Percentiles rank a stretch among this genome's conserved stretches.
phyloP scores from a whole-genome alignment of 1,284 basidiomycete genomes.

The Prillingera fragicola region DNA sequence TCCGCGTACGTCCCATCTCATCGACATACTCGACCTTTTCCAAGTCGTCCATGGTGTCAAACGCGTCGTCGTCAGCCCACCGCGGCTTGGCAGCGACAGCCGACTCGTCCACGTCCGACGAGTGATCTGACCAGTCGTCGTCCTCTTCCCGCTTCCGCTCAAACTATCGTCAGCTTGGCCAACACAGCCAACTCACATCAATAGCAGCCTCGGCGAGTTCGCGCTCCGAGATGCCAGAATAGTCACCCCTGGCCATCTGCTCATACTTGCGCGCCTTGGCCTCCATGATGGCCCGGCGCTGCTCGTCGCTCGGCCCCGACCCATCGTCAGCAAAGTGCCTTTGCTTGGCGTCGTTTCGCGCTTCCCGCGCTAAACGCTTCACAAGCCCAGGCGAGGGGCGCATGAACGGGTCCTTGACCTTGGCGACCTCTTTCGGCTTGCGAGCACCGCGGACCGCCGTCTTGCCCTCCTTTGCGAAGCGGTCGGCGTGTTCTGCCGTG shows the following conservation, averaged over 20 bases:
- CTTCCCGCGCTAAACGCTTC: slow-evolving; percentile 43
- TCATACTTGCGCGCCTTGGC: slow-evolving; percentile 79
- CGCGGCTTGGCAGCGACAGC: slow-evolving; percentile 3
- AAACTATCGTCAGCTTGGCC: slow-evolving; percentile 53
- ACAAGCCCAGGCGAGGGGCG: slow-evolving; percentile 43
- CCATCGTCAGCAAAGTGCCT: slow-evolving; percentile 32
- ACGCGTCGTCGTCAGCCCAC: slow-evolving; percentile 47
- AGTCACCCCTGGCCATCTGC: slow-evolving; percentile 70
- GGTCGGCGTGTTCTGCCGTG: slow-evolving; percentile 45
- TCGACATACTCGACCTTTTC: slow-evolving; percentile 46
- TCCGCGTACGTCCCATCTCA: slow-evolving; percentile 45
- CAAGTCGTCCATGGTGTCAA: slow-evolving; percentile 19
- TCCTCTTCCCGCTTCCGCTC: slow-evolving; percentile 61
- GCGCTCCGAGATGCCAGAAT: slow-evolving; percentile 68
- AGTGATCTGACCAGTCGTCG: slow-evolving; percentile 42
- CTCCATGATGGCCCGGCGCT: slow-evolving; percentile 53
- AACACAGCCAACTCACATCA: slow-evolving; percentile 60
- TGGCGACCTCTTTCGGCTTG: slow-evolving; percentile 17
- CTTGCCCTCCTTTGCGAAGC: slow-evolving; percentile 42
- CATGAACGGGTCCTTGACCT: slow-evolving; percentile 35
- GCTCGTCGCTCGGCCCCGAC: slow-evolving; percentile 35
- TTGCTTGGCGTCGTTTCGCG: slow-evolving; percentile 38
- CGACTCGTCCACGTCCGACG: slow-evolving; percentile 38
- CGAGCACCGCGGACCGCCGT: slow-evolving; percentile 34
- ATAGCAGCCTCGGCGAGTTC: slow-evolving; percentile 71